Evolutionary conservation across 495 filamentous ascomycete species (phyloP).

Genomic region (Cladorrhinum samala): DNA sequence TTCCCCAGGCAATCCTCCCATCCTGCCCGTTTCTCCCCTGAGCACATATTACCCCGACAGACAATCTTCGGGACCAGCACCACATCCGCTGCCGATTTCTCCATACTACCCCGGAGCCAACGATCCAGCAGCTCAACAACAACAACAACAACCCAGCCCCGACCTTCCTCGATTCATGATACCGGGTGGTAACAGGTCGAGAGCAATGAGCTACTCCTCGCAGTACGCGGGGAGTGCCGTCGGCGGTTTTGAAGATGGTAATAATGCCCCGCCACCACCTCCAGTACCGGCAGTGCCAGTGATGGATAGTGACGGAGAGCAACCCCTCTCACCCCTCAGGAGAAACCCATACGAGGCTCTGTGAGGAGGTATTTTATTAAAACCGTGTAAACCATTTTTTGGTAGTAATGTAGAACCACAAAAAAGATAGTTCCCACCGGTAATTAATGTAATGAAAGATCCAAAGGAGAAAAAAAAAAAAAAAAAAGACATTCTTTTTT

Average conservation of each 20-base stretch:
- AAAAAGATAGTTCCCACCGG: no score
- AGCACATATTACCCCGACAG: conserved; percentile 2
- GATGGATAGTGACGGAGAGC: background rate
- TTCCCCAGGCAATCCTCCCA: background rate
- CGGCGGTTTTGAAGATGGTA: background rate
- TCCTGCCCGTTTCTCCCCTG: conserved; percentile 10
- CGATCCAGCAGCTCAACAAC: background rate
- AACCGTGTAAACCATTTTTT: background rate
- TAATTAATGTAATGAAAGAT: background rate
- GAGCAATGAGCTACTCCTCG: conserved; percentile 7
- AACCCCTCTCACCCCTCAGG: background rate
- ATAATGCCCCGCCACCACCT: conserved; percentile 3
- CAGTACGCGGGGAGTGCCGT: background rate
- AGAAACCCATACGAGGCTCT: background rate
- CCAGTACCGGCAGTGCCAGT: background rate
- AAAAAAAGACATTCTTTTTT: background rate
- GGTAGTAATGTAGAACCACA: no score
- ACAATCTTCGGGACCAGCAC: background rate
- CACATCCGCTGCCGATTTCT: background rate
- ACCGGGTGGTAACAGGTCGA: conserved; percentile 12
- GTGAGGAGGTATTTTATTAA: no score
- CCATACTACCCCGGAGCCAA: conserved; percentile 2
- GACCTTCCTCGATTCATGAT: conserved; percentile 16
- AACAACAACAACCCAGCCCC: conserved; percentile 1
- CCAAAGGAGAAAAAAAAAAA: background rate